Evolutionary conservation across 176 grass and related monocot species (phyloP).

Genomic region (Saccharum officinarum): DNA sequence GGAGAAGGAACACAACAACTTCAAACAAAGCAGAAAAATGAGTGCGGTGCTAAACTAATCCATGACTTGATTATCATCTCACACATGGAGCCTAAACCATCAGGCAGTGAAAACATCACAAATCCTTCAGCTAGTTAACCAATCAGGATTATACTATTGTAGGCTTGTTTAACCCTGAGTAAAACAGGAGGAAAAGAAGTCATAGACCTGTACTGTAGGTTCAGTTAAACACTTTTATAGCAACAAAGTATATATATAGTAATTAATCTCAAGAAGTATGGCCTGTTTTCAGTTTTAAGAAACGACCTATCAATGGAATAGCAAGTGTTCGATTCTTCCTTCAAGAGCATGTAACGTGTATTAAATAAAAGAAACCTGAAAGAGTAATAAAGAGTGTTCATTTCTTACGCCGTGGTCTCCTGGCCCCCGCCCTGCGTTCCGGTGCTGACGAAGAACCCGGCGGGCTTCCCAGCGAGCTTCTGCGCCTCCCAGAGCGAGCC

Average conservation of each 20-base stretch:
- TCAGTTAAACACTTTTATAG: background rate
- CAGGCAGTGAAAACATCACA: background rate
- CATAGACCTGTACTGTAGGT: background rate
- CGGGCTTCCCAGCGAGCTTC: slow-evolving; percentile 74
- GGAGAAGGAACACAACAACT: background rate
- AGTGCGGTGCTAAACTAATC: background rate
- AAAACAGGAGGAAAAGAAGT: background rate
- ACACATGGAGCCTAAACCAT: background rate
- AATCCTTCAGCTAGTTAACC: background rate
- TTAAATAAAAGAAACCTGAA: background rate
- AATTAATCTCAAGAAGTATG: background rate
- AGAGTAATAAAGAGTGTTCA: background rate
- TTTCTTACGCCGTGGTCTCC: slow-evolving; percentile 84
- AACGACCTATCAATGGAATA: background rate
- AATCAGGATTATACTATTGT: background rate
- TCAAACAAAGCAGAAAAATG: background rate
- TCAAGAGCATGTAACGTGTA: background rate
- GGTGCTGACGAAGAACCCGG: slow-evolving; percentile 83
- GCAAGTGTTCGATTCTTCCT: background rate
- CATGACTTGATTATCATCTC: background rate
- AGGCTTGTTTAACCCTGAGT: background rate
- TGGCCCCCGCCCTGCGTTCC: slow-evolving; percentile 87
- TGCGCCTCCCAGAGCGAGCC: slow-evolving; percentile 74
- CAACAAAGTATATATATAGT: background rate
- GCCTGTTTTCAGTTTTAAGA: background rate